These are phyloP conservation scores for Dactylellina leptospora DNA, from an alignment of 2,329 filamentous ascomycete species.

Conservation along the genomic window DNA sequence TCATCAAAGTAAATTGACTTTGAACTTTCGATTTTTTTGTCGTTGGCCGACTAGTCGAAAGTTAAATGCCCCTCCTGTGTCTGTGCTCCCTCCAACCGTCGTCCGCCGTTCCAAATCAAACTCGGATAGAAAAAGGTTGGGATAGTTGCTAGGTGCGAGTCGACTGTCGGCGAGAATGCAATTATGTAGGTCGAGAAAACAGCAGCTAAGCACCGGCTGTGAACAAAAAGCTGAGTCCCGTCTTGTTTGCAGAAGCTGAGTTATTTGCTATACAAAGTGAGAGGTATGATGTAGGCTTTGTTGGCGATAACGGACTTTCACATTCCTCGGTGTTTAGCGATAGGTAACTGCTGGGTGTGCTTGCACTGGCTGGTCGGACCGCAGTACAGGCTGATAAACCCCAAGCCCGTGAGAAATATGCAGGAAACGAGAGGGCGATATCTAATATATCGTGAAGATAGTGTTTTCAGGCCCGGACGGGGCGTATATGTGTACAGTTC, in stretches of 20 bases:
- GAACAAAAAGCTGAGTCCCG: no score
- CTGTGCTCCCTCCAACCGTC: conserved; percentile 27
- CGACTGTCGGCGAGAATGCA: no score
- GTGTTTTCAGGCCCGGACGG: neutral
- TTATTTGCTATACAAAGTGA: neutral
- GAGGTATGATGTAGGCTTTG: neutral
- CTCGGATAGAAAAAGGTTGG: conserved; percentile 5
- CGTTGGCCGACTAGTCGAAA: conserved; percentile 14
- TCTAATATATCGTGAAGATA: neutral
- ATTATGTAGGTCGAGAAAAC: no score
- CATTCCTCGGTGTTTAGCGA: conserved; percentile 47
- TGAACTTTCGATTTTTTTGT: neutral
- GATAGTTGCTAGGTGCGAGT: no score
- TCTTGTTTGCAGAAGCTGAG: neutral
- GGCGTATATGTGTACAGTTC: no score
- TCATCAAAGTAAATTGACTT: conserved; percentile 29
- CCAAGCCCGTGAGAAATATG: conserved; percentile 12
- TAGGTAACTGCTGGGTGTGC: conserved; percentile 41
- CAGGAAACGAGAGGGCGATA: no score
- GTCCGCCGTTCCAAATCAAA: no score
- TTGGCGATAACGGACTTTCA: conserved; percentile 38
- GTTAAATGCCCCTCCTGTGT: no score
- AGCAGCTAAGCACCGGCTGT: no score
- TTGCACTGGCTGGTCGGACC: neutral
- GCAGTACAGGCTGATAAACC: no score